Conservation (phyloP, 352 stramenopile species). For the Saprolegnia parasitica region DNA sequence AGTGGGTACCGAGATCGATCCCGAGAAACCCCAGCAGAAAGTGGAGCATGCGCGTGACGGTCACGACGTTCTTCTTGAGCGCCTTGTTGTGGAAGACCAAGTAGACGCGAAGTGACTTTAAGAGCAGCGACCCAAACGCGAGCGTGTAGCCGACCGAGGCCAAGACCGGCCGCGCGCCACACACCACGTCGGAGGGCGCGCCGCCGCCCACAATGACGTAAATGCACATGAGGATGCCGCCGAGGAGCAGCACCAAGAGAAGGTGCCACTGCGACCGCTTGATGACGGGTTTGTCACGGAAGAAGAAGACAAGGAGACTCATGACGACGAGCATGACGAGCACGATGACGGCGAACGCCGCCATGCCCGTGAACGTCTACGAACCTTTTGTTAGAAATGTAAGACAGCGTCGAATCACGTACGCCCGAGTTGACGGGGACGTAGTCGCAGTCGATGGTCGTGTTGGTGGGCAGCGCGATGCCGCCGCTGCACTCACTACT, state of each 20-base stretch:
- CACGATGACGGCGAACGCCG: slow-evolving; percentile 14
- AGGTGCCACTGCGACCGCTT: slow-evolving; percentile 32
- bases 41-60: slow-evolving; percentile 42
- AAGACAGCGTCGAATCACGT: not conserved
- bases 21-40: slow-evolving; percentile 38
- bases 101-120: slow-evolving; percentile 57
- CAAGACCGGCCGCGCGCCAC: slow-evolving; percentile 36
- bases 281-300: slow-evolving; percentile 32
- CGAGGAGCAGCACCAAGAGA: slow-evolving; percentile 38
- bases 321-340: slow-evolving; percentile 9
- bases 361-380: slow-evolving; percentile 22
- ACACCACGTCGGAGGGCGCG: slow-evolving; percentile 36
- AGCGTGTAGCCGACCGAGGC: slow-evolving; percentile 42
- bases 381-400: not conserved
- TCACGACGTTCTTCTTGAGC: slow-evolving; percentile 45
- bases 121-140: slow-evolving; percentile 40
- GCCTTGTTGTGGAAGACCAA: slow-evolving; percentile 44
- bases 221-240: slow-evolving; percentile 47
- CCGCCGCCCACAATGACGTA: slow-evolving; percentile 42
- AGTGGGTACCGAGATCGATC: slow-evolving; percentile 32
- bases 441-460: slow-evolving; percentile 13
- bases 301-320: slow-evolving; percentile 25
- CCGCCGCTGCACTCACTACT: slow-evolving; percentile 37
- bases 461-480: slow-evolving; percentile 12
- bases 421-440: slow-evolving; percentile 4